Percentiles rank a stretch among this genome's conserved stretches.
Evolutionary conservation across 768 basidiomycete species (phyloP).

Genomic region (Macrolepiota fuliginosa): DNA sequence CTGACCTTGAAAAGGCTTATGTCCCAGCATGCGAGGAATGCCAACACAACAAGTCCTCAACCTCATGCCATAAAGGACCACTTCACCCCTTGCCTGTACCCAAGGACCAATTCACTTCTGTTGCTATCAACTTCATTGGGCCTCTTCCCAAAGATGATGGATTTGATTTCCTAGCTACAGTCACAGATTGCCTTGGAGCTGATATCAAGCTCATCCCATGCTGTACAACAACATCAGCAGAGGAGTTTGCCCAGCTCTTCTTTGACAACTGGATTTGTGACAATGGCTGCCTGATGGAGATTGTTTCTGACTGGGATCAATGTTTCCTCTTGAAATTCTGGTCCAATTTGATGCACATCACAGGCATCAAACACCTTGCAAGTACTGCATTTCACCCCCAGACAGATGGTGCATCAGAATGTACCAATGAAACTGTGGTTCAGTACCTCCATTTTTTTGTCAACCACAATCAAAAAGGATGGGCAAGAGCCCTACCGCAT

Average conservation of each 20-base stretch:
- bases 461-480: conserved; percentile 23
- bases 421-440: conserved; percentile 25
- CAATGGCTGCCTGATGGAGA: background rate
- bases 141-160: conserved; percentile 30
- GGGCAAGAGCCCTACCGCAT: conserved; percentile 20
- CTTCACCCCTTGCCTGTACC: conserved; percentile 27
- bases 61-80: conserved; percentile 25
- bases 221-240: conserved; percentile 15
- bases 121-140: conserved; percentile 34
- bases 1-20: background rate
- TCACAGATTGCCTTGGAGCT: conserved; percentile 15
- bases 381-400: conserved; percentile 22
- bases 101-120: conserved; percentile 15
- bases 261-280: background rate
- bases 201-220: conserved; percentile 15
- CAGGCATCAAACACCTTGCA: background rate
- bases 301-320: background rate
- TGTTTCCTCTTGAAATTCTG: background rate
- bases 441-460: conserved; percentile 25
- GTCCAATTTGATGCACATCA: background rate
- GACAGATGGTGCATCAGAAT: conserved; percentile 25
- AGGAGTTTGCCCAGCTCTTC: conserved; percentile 11
- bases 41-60: conserved; percentile 27
- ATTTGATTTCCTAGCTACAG: conserved; percentile 21
- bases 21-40: background rate